Evolutionary conservation across 2,329 filamentous ascomycete species (phyloP).

Genomic region (Sordariomycetes sp.): DNA sequence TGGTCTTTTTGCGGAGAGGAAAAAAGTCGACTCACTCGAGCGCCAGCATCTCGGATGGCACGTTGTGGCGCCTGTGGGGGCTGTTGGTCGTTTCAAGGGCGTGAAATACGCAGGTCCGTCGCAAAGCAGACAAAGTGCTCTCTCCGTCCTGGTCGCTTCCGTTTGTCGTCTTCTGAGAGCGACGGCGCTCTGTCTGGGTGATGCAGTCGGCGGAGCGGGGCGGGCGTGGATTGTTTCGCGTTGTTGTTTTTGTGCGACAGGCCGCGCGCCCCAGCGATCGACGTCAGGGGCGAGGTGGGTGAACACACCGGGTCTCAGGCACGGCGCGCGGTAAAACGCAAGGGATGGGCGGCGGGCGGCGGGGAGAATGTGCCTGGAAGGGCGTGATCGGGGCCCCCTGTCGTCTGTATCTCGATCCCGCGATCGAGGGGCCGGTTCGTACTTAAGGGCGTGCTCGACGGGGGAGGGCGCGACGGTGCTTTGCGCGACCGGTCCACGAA

Average conservation of each 20-base stretch:
- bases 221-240: background rate
- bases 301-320: background rate
- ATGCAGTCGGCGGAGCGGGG: background rate
- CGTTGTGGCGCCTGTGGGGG: background rate
- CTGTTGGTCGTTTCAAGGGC: background rate
- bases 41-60: constrained; percentile 12
- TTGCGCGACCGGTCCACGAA: constrained; percentile 4
- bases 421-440: background rate
- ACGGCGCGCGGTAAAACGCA: background rate
- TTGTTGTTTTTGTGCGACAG: background rate
- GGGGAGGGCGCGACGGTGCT: background rate
- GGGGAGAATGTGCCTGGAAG: background rate
- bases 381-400: background rate
- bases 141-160: too few relatives aligned
- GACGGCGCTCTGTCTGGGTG: background rate
- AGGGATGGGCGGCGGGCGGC: background rate
- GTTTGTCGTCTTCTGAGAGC: background rate
- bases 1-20: too few relatives aligned
- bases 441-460: background rate
- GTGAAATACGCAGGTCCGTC: background rate
- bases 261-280: background rate
- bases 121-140: background rate
- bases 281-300: background rate
- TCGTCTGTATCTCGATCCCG: background rate
- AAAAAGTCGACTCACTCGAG: constrained; percentile 15